Percentiles rank a stretch among this genome's conserved stretches.
phyloP scores from a whole-genome alignment of 1,139 yeast species.

The Pichia sp. region DNA sequence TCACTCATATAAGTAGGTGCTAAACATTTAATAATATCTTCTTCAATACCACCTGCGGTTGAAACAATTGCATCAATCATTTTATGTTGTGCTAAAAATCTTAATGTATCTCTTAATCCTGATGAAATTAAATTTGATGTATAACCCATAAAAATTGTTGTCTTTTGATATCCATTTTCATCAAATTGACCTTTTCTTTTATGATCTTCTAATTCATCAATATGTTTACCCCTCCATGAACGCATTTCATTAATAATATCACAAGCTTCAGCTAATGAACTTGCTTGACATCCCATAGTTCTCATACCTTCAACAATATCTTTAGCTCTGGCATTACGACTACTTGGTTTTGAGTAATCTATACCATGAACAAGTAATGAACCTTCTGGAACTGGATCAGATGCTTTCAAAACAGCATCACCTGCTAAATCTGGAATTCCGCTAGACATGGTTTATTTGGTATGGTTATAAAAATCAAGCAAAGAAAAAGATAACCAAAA shows the following conservation, averaged over 20 bases:
- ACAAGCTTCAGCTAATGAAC: conserved; percentile 79
- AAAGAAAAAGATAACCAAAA: too few relatives aligned
- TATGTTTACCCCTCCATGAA: conserved; percentile 79
- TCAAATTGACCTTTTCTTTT: conserved; percentile 71
- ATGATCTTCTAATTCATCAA: conserved; percentile 58
- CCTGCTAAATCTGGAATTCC: conserved; percentile 60
- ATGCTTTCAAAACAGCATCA: conserved; percentile 84
- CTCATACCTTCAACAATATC: conserved; percentile 79
- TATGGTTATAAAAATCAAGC: background rate
- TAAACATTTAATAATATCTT: conserved; percentile 88
- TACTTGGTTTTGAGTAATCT: conserved; percentile 70
- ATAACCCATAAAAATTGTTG: conserved; percentile 92
- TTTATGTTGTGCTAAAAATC: conserved; percentile 85
- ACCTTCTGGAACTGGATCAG: conserved; percentile 78
- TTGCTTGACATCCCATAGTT: conserved; percentile 98
- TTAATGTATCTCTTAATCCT: conserved; percentile 85
- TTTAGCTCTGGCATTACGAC: conserved; percentile 63
- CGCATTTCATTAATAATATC: conserved; percentile 90
- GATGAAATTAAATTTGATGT: conserved; percentile 95
- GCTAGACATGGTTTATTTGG: conserved; percentile 18
- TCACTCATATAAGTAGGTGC: conserved; percentile 97
- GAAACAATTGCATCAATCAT: conserved; percentile 94
- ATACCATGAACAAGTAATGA: conserved; percentile 78
- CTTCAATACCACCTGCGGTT: conserved; percentile 97
- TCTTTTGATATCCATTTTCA: conserved; percentile 72